Percentiles rank a stretch among this genome's conserved stretches.
phyloP scores from a whole-genome alignment of 164 flowering plant species.

The Santalum album region DNA sequence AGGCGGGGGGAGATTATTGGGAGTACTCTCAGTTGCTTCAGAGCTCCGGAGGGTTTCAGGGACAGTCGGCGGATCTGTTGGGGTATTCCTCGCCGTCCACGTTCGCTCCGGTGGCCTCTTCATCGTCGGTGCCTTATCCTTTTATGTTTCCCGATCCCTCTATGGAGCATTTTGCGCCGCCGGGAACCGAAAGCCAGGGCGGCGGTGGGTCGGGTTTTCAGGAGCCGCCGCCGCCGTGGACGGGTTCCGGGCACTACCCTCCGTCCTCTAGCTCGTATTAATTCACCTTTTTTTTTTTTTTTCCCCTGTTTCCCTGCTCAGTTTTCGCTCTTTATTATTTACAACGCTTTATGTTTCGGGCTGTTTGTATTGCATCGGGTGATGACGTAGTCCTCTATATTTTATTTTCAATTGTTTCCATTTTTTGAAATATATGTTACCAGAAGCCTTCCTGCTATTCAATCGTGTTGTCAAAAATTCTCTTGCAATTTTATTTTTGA shows the following conservation, averaged over 20 bases:
- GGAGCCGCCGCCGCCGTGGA: constrained; percentile 21
- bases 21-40: constrained; percentile 50
- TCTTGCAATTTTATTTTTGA: too few relatives aligned
- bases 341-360: too few relatives aligned
- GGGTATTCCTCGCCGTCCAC: constrained; percentile 23
- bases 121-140: constrained; percentile 20
- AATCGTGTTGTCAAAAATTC: too few relatives aligned
- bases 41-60: constrained; percentile 25
- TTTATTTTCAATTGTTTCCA: too few relatives aligned
- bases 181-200: constrained; percentile 15
- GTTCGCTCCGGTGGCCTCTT: background rate
- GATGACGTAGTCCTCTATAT: too few relatives aligned
- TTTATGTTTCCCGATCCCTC: constrained; percentile 19
- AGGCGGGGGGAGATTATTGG: constrained; percentile 53
- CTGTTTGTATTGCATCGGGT: too few relatives aligned
- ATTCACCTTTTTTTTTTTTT: too few relatives aligned
- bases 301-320: too few relatives aligned
- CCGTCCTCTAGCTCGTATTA: constrained; percentile 23
- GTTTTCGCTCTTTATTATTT: too few relatives aligned
- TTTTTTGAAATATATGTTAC: too few relatives aligned
- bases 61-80: constrained; percentile 16
- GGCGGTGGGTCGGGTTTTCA: constrained; percentile 21
- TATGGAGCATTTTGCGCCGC: constrained; percentile 17
- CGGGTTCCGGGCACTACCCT: constrained; percentile 27
- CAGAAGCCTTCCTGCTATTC: too few relatives aligned